phyloP scores from a whole-genome alignment of 2,329 filamentous ascomycete genomes.

The Penicillium glabrum region DNA sequence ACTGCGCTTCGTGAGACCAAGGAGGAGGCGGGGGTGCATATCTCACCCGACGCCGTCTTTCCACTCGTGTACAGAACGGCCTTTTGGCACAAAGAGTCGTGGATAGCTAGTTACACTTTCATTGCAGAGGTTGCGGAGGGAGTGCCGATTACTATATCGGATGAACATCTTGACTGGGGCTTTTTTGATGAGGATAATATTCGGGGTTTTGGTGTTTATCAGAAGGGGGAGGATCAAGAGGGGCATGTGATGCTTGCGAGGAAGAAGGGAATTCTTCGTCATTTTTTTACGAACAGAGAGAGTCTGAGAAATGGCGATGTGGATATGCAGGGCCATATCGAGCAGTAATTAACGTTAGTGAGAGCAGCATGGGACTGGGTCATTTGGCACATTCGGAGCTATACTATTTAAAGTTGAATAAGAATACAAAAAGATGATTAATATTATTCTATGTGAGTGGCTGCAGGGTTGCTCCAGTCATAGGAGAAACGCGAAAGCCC shows the following conservation, averaged over 20 bases:
- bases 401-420: not conserved
- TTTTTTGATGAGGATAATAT: not conserved
- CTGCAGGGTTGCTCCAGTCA: constrained; percentile 11
- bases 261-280: not conserved
- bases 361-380: not conserved
- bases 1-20: not conserved
- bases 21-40: not conserved
- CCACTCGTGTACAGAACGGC: not conserved
- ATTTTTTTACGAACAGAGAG: not conserved
- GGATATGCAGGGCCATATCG: not conserved
- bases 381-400: constrained; percentile 1
- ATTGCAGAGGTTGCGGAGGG: not conserved
- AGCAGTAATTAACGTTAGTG: not conserved
- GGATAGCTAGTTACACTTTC: not conserved
- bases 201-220: not conserved
- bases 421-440: constrained; percentile 17
- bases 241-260: not conserved
- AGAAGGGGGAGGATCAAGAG: not conserved
- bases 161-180: not conserved
- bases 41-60: not conserved
- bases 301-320: not conserved
- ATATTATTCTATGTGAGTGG: constrained; percentile 27
- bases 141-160: not conserved
- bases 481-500: constrained; percentile 10
- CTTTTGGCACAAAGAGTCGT: not conserved